Percentiles rank a stretch among this genome's conserved stretches.
phyloP scores from a whole-genome alignment of 73 alveolate genomes.

The Stentor coeruleus region DNA sequence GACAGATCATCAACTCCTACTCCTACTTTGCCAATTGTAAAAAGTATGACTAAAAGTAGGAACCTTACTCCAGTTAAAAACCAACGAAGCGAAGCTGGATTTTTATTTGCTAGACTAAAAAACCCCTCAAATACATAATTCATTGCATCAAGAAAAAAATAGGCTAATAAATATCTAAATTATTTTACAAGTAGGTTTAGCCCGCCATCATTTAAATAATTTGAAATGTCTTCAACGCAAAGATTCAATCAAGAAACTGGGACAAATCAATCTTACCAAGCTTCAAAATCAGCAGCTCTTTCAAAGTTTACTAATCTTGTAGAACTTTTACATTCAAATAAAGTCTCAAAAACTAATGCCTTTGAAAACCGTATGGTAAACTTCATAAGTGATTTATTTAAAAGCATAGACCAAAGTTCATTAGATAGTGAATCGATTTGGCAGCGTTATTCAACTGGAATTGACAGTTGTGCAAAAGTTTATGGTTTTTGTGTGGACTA shows the following conservation, averaged over 20 bases:
- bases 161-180: too few relatives aligned
- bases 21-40: not conserved
- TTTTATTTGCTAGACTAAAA: slow-evolving; percentile 1
- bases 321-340: not conserved
- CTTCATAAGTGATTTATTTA: not conserved
- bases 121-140: too few relatives aligned
- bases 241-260: too few relatives aligned
- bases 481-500: slow-evolving; percentile 23
- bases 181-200: too few relatives aligned
- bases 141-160: too few relatives aligned
- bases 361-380: slow-evolving; percentile 5
- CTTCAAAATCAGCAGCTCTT: slow-evolving; percentile 13
- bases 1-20: not conserved
- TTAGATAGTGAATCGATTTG: not conserved
- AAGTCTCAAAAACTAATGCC: slow-evolving; percentile 17
- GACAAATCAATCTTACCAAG: too few relatives aligned
- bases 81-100: not conserved
- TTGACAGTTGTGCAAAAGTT: slow-evolving; percentile 16
- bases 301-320: not conserved
- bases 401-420: not conserved
- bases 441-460: slow-evolving; percentile 9
- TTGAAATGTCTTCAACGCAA: too few relatives aligned
- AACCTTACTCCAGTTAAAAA: not conserved
- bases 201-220: too few relatives aligned
- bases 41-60: not conserved